Evolutionary conservation across 2,329 filamentous ascomycete species (phyloP), one percentile per base, ranked within the genome.

Genomic region (Coniochaeta sp.): DNA sequence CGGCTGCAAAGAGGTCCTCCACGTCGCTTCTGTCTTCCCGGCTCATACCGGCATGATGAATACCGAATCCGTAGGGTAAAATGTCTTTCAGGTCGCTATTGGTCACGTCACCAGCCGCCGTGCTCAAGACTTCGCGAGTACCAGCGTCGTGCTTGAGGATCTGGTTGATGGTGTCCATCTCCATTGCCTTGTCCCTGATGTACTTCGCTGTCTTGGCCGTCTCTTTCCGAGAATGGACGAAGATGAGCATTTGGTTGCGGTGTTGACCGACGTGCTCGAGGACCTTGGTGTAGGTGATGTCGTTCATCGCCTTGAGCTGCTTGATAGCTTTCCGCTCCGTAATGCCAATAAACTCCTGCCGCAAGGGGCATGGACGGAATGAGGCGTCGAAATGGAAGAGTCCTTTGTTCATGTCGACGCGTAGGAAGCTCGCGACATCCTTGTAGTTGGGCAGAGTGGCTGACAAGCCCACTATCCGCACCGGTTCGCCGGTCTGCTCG

Each of bases 311-410:
- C 81, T 98, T 97, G 59, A 99, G 80, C 73, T 99, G 95, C 76
- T 98, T 99, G 77, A 99, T 99, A 6, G 95, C 90, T 73, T 98
- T 98, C 77, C 95, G 96, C 67, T 99, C 95, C 0, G 93, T 97
- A 50, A 99, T 90, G 58, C 95, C 95, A 66, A 99, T 91, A 70
- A 98, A 99, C 73, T 99, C 96, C 72, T 99, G 95, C 68, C 91
- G 92, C 67, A 99, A 76, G 1, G 95, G 95, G 72, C 95, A 99
- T 62, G 95, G 96, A 67, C 95, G 84, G 79, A 88, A 99, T 4
- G 92, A 92, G 50, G 90, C 91, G 73, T 99, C 95, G 67, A 99
- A 99, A 73, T 99, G 93, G 81, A 96, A 98, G 58, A 98, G 81
- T 36, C 90, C 95, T 67, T 91, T 96, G 55, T 85, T 78, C 12